Base-by-base conservation (phyloP, 2,329 filamentous ascomycete genomes). In the Penicillium sp. region DNA sequence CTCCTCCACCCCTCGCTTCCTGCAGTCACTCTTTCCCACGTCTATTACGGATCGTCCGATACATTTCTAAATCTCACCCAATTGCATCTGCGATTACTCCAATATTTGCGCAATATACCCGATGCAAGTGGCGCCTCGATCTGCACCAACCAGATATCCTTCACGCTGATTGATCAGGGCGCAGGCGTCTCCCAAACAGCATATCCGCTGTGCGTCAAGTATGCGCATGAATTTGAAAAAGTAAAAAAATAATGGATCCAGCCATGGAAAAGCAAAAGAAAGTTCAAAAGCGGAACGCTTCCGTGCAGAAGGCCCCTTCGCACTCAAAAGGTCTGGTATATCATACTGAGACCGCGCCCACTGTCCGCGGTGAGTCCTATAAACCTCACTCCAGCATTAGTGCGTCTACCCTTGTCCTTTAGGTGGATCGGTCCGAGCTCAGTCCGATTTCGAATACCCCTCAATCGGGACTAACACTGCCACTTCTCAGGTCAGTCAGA, bases 201-300 rank as follows among this genome's bases (percentile, higher is more conserved):
- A 59, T 61, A 66, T 58, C 55, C 56, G 48, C 63, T 29, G 65
- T 63, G 64, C 64, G 61, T 66, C 64, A 66, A 66, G 59, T 48
- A 68, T 68, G 67, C 64, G 59, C 54, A 63, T 57, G 53, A 52
- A 51, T 24, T 5, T 61, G 61, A 53, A 44, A 27, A 50, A 26
- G 13, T 22, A 39, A 49, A 49, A 49, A 39, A 39, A 22, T 13
- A 53, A 60, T 64, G 58, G 55, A 60, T 50, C 47, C 55, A 59
- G 50, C 52, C 54, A 72, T 70, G 68, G 65, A 72, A 41, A 59
- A 50, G 66, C 64, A 71, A 33, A 59, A 49, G 45, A 67, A 63
- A 59, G 53, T 57, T 47, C 64, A 66, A 52, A 67, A 60, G 29
- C 68, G 64, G 52, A 68, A 64, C 54, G 63, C 62, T 56, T 59